A percentile compares a stretch with the other conserved stretches of the same genome.
phyloP scores from a whole-genome alignment of 768 basidiomycete species.

The Russula sp. region DNA sequence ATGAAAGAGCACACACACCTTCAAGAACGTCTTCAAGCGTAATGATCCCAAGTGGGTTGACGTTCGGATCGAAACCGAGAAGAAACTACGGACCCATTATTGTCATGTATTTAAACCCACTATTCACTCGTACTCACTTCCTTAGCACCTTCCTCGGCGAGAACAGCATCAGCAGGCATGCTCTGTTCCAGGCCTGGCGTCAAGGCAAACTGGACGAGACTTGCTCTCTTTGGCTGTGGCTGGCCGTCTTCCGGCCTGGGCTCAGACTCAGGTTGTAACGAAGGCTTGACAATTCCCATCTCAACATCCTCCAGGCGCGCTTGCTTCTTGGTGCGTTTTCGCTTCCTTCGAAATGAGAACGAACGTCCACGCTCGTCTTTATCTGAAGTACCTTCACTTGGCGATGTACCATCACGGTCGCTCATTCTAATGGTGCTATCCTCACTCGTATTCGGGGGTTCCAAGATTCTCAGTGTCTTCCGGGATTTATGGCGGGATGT shows the following conservation, averaged over 20 bases:
- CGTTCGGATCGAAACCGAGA: slow-evolving; percentile 73
- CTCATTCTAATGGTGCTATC: slow-evolving; percentile 24
- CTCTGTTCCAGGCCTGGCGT: slow-evolving; percentile 58
- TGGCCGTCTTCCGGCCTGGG: slow-evolving; percentile 19
- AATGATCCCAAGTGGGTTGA: slow-evolving; percentile 87
- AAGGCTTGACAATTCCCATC: slow-evolving; percentile 34
- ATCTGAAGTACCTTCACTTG: slow-evolving; percentile 28
- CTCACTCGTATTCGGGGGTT: slow-evolving; percentile 13
- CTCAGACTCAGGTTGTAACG: slow-evolving; percentile 34
- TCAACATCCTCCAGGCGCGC: slow-evolving; percentile 33
- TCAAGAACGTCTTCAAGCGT: slow-evolving; percentile 92
- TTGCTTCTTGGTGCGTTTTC: slow-evolving; percentile 30
- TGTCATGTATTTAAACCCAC: neutral
- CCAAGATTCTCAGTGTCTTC: slow-evolving; percentile 23
- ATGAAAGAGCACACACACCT: slow-evolving; percentile 44
- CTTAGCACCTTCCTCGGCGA: slow-evolving; percentile 71
- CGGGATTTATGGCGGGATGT: slow-evolving; percentile 19
- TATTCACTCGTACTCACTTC: slow-evolving; percentile 47
- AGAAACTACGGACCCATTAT: slow-evolving; percentile 52
- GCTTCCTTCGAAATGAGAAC: slow-evolving; percentile 31
- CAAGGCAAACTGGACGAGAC: slow-evolving; percentile 36
- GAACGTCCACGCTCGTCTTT: slow-evolving; percentile 27
- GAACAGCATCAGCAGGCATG: slow-evolving; percentile 85
- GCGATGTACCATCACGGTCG: slow-evolving; percentile 33
- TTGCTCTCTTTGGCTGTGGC: slow-evolving; percentile 28